Evolutionary conservation across 2,329 filamentous ascomycete genomes (phyloP).

Genomic region (Paramyrothecium roridum): DNA sequence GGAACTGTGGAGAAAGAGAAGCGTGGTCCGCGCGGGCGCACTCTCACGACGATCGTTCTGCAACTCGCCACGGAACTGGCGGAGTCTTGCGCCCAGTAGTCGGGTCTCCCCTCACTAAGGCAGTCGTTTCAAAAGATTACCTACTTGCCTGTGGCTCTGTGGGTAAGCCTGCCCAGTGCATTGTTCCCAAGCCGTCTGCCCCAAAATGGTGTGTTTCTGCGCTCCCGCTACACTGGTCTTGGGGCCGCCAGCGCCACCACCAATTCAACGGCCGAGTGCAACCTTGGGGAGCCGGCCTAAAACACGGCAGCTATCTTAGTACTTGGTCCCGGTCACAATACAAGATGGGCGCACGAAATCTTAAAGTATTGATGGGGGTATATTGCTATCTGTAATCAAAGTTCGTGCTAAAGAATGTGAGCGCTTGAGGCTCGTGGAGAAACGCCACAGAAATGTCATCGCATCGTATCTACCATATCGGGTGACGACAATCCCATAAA

Average conservation of each 20-base stretch:
- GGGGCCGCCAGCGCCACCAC: background rate
- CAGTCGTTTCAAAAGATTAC: background rate
- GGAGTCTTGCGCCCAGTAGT: conserved; percentile 1
- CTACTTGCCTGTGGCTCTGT: too few relatives aligned
- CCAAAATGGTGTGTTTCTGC: background rate
- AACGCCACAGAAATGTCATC: background rate
- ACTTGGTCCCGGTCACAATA: background rate
- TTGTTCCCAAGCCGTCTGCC: background rate
- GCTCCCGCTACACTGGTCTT: background rate
- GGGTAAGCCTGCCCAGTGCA: too few relatives aligned
- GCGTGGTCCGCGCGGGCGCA: background rate
- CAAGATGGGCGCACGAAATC: background rate
- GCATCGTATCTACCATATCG: background rate
- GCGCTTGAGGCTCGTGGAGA: background rate
- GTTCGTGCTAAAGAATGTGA: background rate
- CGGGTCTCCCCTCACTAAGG: background rate
- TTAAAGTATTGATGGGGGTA: background rate
- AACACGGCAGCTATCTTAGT: background rate
- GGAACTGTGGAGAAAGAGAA: background rate
- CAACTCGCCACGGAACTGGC: background rate
- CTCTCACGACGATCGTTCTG: background rate
- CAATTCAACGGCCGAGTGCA: background rate
- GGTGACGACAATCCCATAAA: too few relatives aligned
- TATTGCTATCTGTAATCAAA: background rate
- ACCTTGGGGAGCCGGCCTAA: background rate